Evolutionary conservation across 805 yeast genomes (phyloP).

Genomic region (Barnettozyma vustinii): DNA sequence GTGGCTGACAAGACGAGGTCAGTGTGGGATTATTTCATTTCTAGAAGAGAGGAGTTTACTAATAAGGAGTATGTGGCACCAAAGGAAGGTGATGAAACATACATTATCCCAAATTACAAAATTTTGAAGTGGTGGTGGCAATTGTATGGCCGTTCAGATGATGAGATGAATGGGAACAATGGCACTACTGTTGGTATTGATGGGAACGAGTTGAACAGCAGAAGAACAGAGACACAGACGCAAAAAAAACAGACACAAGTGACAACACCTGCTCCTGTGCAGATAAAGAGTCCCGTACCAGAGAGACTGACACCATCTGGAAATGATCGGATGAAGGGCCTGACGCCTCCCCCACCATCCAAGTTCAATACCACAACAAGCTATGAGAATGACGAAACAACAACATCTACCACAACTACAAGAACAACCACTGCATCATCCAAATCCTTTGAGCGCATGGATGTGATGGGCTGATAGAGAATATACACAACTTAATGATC

Average conservation of each 20-base stretch:
- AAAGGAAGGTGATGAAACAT: slow-evolving; percentile 23
- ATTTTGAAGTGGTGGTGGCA: slow-evolving; percentile 88
- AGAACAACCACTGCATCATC: not conserved
- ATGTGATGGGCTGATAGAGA: slow-evolving; percentile 7
- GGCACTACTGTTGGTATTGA: not conserved
- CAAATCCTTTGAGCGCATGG: slow-evolving; percentile 11
- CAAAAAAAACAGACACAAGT: not conserved
- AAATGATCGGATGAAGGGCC: slow-evolving; percentile 10
- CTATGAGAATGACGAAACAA: slow-evolving; percentile 4
- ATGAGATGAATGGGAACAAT: slow-evolving; percentile 46
- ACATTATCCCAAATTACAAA: slow-evolving; percentile 54
- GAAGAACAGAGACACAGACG: not conserved
- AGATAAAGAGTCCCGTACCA: not conserved
- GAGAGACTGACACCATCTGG: not conserved
- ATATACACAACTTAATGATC: not conserved
- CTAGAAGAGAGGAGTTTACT: slow-evolving; percentile 64
- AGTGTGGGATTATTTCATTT: slow-evolving; percentile 91
- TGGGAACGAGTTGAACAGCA: slow-evolving; percentile 4
- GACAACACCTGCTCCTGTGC: not conserved
- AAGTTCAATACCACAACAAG: slow-evolving; percentile 3
- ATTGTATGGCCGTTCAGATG: slow-evolving; percentile 68
- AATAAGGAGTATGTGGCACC: slow-evolving; percentile 38
- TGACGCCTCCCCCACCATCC: slow-evolving; percentile 16
- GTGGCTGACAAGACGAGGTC: slow-evolving; percentile 54
- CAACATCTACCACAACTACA: not conserved